A percentile compares a stretch with the other conserved stretches of the same genome.
phyloP scores from a whole-genome alignment of 2,329 filamentous ascomycete genomes.

The Fusarium palustre region DNA sequence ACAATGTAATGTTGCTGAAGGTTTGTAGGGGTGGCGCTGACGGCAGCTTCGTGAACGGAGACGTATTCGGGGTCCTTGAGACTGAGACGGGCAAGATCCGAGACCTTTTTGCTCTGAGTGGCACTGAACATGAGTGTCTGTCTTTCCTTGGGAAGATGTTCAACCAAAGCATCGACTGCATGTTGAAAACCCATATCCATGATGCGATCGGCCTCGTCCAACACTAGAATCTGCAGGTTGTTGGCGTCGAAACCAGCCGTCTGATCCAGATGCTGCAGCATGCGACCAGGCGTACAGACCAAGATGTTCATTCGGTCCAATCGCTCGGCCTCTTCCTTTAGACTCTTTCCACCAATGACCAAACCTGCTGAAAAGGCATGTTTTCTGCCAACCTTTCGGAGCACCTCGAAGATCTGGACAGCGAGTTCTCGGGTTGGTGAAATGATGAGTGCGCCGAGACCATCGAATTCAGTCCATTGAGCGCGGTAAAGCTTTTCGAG shows the following conservation, averaged over 20 bases:
- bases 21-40: slow-evolving; percentile 81
- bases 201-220: slow-evolving; percentile 96
- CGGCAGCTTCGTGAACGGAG: slow-evolving; percentile 87
- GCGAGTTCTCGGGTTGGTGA: slow-evolving; percentile 95
- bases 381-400: slow-evolving; percentile 88
- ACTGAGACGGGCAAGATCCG: slow-evolving; percentile 88
- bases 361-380: slow-evolving; percentile 93
- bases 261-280: slow-evolving; percentile 95
- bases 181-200: slow-evolving; percentile 97
- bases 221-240: slow-evolving; percentile 89
- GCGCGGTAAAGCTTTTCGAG: slow-evolving; percentile 91
- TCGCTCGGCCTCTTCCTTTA: slow-evolving; percentile 87
- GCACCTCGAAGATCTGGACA: slow-evolving; percentile 95
- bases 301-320: slow-evolving; percentile 95
- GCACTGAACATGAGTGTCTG: slow-evolving; percentile 97
- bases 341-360: slow-evolving; percentile 91
- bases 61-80: slow-evolving; percentile 94
- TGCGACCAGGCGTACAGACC: slow-evolving; percentile 93
- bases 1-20: slow-evolving; percentile 93
- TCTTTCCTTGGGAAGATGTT: slow-evolving; percentile 85
- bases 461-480: slow-evolving; percentile 91
- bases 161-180: slow-evolving; percentile 90
- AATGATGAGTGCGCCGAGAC: slow-evolving; percentile 90
- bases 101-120: slow-evolving; percentile 94
- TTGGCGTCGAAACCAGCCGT: slow-evolving; percentile 90